Base-by-base conservation (phyloP, 352 stramenopile species). In the Pythium dissimile region DNA sequence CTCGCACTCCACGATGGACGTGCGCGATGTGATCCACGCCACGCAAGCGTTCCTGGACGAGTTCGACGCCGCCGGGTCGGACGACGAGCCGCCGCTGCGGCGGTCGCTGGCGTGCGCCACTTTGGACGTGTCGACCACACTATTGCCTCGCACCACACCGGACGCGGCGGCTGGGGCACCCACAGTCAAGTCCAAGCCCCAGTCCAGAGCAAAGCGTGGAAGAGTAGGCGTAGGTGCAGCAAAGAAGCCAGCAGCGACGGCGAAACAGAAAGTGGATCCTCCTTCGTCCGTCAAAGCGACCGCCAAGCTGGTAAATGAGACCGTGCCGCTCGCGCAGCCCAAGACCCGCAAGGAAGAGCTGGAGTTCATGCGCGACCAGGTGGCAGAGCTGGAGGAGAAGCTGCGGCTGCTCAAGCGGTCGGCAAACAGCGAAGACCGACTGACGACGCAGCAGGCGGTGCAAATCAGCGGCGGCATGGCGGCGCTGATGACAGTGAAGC, bases 341-440 rank as follows among this genome's bases (percentile, higher is more conserved):
- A 57, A 60, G 58, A 60, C 41, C 18, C 82, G 72, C 43, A 84
- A 85, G 53, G 74, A 88, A 34, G 78, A 88, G 62, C 71, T 88
- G 30, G 77, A 86, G 31, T 86, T 86, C 59, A 54, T 88, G 39
- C 75, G 75, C 73, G 58, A 50, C 16, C 49, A 67, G 13, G 59
- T 62, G 20, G 32, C 46, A 21, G 59, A 67, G 18, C 46, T 67
- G 6, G 52, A 67, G 38, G 37, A 54, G 27, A 49, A 48, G 18
- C 30, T 66, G 8, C 31, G 45, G 24, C 30, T 54, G n/a, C 39
- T 66, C 31, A 66, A 60, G 21, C 49, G 42, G 1, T 16, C 15
- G 3, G 15, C 18, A 7, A 32, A 1, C 5, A 21, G 42, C 8
- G 23, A 62, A 4, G 27, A 51, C 2, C 32, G 7, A 8, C 10